Evolutionary conservation across 331 rosid genomes (phyloP).

Genomic region (Pyrus hybrid): DNA sequence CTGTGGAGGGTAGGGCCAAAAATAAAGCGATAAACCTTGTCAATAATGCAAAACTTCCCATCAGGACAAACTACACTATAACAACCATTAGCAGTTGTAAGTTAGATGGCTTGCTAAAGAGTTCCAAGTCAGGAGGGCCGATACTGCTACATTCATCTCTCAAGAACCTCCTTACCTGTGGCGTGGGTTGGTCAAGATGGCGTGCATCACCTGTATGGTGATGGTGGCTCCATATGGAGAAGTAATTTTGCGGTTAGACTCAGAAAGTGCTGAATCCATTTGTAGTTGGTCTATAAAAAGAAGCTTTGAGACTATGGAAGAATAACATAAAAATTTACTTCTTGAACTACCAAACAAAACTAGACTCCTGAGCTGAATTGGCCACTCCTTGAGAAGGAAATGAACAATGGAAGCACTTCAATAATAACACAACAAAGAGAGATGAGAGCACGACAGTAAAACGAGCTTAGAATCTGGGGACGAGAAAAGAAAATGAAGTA

Average conservation of each 20-base stretch:
- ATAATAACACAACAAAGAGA: neutral
- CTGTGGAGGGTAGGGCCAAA: neutral
- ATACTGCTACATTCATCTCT: neutral
- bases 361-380: neutral
- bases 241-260: too few relatives aligned
- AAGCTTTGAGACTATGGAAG: neutral
- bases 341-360: neutral
- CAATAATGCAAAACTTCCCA: neutral
- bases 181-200: neutral
- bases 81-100: neutral
- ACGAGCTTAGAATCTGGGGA: neutral
- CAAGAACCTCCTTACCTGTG: neutral
- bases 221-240: neutral
- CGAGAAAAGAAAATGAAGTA: neutral
- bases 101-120: neutral
- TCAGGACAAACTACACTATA: neutral
- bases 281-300: neutral
- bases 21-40: neutral
- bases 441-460: neutral
- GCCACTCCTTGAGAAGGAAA: neutral
- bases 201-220: neutral
- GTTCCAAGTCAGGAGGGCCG: neutral
- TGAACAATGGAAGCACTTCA: neutral
- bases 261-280: neutral
- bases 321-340: neutral